phyloP scores from a whole-genome alignment of 345 rosid species.

The Murraya paniculata region DNA sequence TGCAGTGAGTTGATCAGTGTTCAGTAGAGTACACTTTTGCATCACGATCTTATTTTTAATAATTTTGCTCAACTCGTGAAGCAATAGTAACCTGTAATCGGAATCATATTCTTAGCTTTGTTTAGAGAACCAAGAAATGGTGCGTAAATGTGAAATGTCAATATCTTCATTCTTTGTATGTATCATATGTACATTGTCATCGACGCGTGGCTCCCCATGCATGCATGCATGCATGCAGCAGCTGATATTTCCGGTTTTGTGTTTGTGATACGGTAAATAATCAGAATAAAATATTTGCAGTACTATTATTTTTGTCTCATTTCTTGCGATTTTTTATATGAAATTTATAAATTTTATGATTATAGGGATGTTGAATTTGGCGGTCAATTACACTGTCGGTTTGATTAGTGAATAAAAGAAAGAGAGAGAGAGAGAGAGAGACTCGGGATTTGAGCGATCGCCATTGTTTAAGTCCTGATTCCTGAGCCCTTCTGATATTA shows the following conservation, averaged over 20 bases:
- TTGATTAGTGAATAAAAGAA: too few species aligned
- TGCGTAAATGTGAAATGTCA: background rate
- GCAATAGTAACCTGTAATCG: background rate
- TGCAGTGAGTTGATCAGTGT: background rate
- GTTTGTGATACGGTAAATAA: background rate
- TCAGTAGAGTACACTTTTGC: background rate
- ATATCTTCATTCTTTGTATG: background rate
- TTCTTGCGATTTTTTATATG: too few species aligned
- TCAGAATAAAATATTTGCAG: too few species aligned
- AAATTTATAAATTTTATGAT: too few species aligned
- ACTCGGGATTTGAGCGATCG: too few species aligned
- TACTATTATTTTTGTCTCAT: too few species aligned
- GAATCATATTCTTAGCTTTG: background rate
- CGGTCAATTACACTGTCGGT: too few species aligned
- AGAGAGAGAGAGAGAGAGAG: too few species aligned
- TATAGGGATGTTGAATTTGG: too few species aligned
- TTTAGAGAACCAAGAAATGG: background rate
- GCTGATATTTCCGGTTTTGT: background rate
- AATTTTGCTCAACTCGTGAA: background rate
- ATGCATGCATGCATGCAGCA: background rate
- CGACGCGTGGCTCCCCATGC: background rate
- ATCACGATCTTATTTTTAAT: background rate
- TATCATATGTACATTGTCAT: background rate
- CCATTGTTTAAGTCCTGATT: too few species aligned
- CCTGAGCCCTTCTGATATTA: too few species aligned